Evolutionary conservation across 164 flowering plant genomes (phyloP), one percentile per base, ranked within the genome.

Genomic region (Pachysandra terminalis): DNA sequence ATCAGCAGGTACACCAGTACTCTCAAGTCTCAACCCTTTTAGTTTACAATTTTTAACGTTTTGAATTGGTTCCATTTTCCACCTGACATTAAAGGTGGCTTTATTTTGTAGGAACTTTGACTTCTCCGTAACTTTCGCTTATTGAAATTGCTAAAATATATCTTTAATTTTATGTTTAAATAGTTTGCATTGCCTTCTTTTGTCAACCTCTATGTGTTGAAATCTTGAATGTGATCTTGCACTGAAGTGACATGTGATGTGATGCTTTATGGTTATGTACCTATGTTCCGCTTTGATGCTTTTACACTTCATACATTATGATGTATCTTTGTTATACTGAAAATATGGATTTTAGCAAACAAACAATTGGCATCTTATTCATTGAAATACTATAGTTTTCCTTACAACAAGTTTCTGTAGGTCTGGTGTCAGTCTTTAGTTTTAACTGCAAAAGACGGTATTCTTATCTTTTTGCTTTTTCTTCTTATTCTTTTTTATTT

Each of bases 1-100:
- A 77, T 86, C 90, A 84, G 64, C 89, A 86, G 91, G 96, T 90
- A 70, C 27, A 23, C 48, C 17, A 40, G 28, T 60, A 56, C 16
- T 37, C 52, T 17, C n/a, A n/a, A n/a, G n/a, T n/a, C n/a, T n/a
- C 19, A 19, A 5, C 8, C 41, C 45, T 22, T 60, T 63, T 45
- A 12, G 17, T 15, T 1, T 10, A 45, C 51, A 45, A 45, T 10
- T 15, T 17, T 19, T 5, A 51, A 21, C 23, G 24, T 19, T 56
- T 13, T 41, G 17, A 56, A 15, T 16, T 56, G 60, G 19, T 57
- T 24, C 26, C 1, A 14, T 22, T 55, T n/a, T 55, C 13, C 22
- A 55, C 1, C 51, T 15, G 16, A 15, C n/a, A 45, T 45, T 45
- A 15, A 45, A 1, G 17, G 4, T 3, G 51, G 51, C 16, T 5